These are phyloP conservation scores for Zizania palustris DNA, from an alignment of 202 grass and related monocot species.

Conservation along the genomic window DNA sequence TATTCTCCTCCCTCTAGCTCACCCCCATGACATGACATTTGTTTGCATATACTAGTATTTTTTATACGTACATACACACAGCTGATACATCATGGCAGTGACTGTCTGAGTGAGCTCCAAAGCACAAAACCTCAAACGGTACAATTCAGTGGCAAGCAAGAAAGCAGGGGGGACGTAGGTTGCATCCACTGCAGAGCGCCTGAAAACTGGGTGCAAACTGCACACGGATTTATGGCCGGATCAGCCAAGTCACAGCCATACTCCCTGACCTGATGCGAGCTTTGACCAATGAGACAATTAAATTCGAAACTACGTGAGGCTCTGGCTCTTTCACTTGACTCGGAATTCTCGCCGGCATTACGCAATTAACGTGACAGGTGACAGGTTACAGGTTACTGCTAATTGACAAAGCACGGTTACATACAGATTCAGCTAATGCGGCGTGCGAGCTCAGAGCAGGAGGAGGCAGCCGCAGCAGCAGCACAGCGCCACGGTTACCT, in stretches of 20 bases:
- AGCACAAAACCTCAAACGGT: not conserved
- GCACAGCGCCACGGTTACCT: constrained; percentile 34
- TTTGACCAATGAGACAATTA: constrained; percentile 35
- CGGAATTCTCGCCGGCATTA: constrained; percentile 10
- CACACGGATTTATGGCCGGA: not conserved
- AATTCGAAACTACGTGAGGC: constrained; percentile 25
- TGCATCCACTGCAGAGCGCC: not conserved
- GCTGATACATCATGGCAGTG: too few relatives aligned
- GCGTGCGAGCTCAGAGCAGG: constrained; percentile 37
- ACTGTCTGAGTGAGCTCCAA: too few relatives aligned
- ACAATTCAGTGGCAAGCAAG: not conserved
- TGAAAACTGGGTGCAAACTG: not conserved
- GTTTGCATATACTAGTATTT: too few relatives aligned
- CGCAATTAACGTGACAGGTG: not conserved
- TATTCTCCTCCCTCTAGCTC: too few relatives aligned
- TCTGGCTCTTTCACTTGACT: not conserved
- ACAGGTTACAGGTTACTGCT: constrained; percentile 12
- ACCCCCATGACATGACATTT: too few relatives aligned
- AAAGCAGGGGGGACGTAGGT: not conserved
- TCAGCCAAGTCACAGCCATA: not conserved
- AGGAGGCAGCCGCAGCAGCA: constrained; percentile 17
- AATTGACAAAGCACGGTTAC: constrained; percentile 21
- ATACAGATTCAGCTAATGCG: constrained; percentile 31
- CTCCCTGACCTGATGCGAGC: not conserved
- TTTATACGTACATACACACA: too few relatives aligned